Percentiles rank a stretch among this genome's conserved stretches.
phyloP scores from a whole-genome alignment of 305 asterid species.

The Lippia alba region DNA sequence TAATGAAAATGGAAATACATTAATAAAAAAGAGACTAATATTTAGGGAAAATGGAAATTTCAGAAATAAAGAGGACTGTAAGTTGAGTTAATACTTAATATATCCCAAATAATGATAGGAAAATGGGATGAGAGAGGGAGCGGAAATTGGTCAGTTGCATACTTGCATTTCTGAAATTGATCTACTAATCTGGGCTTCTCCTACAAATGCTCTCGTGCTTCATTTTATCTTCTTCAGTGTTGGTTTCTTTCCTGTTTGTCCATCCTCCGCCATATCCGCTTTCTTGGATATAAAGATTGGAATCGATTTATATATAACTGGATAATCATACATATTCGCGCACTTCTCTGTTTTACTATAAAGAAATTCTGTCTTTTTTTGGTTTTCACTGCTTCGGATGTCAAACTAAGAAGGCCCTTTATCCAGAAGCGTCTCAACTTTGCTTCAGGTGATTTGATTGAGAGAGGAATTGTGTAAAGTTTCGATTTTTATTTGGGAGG shows the following conservation, averaged over 20 bases:
- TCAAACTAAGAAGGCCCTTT: neutral
- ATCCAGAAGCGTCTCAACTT: slow-evolving; percentile 15
- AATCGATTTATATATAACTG: slow-evolving; percentile 21
- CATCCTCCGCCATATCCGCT: slow-evolving; percentile 30
- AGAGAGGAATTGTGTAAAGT: neutral
- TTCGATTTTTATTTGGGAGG: neutral
- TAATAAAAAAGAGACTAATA: neutral
- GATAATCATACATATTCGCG: slow-evolving; percentile 3
- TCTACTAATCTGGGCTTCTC: slow-evolving; percentile 37
- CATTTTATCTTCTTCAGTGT: slow-evolving; percentile 11
- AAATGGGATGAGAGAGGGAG: neutral
- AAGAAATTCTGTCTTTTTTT: neutral
- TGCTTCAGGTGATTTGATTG: neutral
- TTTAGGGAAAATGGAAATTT: neutral
- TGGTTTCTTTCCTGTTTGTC: slow-evolving; percentile 25
- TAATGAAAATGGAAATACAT: too few species aligned
- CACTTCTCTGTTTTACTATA: neutral
- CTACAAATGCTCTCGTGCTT: slow-evolving; percentile 39
- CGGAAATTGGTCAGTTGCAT: slow-evolving; percentile 7
- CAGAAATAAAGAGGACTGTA: neutral
- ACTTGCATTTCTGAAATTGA: slow-evolving; percentile 25
- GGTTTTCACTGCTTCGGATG: neutral
- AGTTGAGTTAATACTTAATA: neutral
- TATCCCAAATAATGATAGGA: slow-evolving; percentile 2
- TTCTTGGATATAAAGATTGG: slow-evolving; percentile 32